Percentiles rank a stretch among this genome's conserved stretches.
These are phyloP conservation scores for Gossypium mustelinum DNA, from an alignment of 345 rosid genomes.

Conservation along the genomic window DNA sequence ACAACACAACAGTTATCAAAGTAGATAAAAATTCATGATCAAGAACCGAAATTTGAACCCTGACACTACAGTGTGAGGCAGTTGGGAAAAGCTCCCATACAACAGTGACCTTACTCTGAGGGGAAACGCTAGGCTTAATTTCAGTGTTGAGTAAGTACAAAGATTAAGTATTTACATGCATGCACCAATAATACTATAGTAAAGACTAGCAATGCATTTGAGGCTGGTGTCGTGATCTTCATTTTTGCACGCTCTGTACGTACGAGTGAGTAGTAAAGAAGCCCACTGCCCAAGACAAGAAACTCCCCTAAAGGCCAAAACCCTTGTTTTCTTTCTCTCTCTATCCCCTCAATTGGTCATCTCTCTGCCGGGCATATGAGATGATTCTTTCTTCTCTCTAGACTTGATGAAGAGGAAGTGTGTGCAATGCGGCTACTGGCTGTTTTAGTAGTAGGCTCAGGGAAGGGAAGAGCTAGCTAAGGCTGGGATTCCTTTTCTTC, in stretches of 20 bases:
- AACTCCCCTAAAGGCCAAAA: not conserved
- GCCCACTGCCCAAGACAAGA: conserved; percentile 20
- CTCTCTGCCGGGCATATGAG: not conserved
- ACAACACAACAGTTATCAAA: too few species aligned
- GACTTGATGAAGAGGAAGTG: not conserved
- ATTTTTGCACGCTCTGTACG: not conserved
- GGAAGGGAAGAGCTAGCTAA: not conserved
- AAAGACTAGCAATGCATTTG: not conserved
- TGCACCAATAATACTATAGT: too few species aligned
- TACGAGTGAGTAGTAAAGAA: conserved; percentile 3
- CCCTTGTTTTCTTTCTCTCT: not conserved
- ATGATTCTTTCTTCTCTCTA: not conserved
- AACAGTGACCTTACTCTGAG: too few species aligned
- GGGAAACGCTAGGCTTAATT: too few species aligned
- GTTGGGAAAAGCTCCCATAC: too few species aligned
- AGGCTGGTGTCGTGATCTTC: not conserved
- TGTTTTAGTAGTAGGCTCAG: not conserved
- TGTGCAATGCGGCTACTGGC: not conserved
- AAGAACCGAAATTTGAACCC: too few species aligned
- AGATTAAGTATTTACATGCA: too few species aligned
- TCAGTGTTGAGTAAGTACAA: too few species aligned
- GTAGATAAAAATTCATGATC: too few species aligned
- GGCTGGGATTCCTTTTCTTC: not conserved
- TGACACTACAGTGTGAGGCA: too few species aligned
- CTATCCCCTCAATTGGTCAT: too few species aligned